Evolutionary conservation across 495 filamentous ascomycete species (phyloP).

Genomic region (Aspergillus carlsbadensis): DNA sequence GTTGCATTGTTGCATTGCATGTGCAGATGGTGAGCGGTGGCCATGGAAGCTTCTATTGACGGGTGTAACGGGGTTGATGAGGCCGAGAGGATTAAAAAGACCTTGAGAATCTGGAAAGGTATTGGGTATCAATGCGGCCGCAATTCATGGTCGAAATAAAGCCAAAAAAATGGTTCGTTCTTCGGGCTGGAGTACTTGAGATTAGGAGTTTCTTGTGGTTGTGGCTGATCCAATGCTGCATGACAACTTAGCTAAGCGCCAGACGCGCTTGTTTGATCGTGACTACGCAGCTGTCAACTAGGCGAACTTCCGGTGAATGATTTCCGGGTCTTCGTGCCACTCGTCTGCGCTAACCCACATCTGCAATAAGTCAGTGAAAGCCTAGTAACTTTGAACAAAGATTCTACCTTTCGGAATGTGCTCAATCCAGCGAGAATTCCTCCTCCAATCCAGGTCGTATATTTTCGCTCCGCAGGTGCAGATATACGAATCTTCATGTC

Average conservation of each 20-base stretch:
- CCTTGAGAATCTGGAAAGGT: slow-evolving; percentile 15
- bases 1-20: neutral
- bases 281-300: slow-evolving; percentile 34
- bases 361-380: slow-evolving; percentile 40
- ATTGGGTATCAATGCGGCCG: slow-evolving; percentile 42
- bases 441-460: slow-evolving; percentile 97
- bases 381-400: slow-evolving; percentile 5
- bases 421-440: slow-evolving; percentile 96
- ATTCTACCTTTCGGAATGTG: slow-evolving; percentile 94
- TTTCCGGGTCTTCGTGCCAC: slow-evolving; percentile 99
- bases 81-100: neutral
- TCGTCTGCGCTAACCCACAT: slow-evolving; percentile 99
- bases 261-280: neutral
- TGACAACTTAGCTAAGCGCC: neutral
- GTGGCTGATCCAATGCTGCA: neutral
- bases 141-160: slow-evolving; percentile 21
- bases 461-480: slow-evolving; percentile 94
- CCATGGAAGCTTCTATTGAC: no score
- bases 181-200: slow-evolving; percentile 20
- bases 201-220: slow-evolving; percentile 1
- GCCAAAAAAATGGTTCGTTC: slow-evolving; percentile 22
- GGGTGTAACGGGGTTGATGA: neutral
- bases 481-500: slow-evolving; percentile 99
- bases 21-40: neutral
- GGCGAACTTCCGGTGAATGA: slow-evolving; percentile 96